Evolutionary conservation across 768 basidiomycete species (phyloP).

Genomic region (Mycena galericulata): DNA sequence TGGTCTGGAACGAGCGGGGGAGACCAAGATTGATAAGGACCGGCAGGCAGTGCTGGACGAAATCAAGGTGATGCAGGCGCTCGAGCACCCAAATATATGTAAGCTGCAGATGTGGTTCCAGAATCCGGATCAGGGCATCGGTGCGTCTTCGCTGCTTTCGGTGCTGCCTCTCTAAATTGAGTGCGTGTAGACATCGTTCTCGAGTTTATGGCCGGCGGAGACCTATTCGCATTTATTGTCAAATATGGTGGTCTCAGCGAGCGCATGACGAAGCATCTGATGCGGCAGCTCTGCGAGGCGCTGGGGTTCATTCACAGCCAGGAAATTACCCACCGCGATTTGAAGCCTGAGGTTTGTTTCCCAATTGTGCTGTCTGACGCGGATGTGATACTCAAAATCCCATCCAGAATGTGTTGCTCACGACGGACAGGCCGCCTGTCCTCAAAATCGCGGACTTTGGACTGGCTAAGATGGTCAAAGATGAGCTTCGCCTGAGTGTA

Average conservation of each 20-base stretch:
- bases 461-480: constrained; percentile 91
- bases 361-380: constrained; percentile 21
- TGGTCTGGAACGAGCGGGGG: constrained; percentile 21
- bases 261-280: constrained; percentile 71
- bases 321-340: constrained; percentile 91
- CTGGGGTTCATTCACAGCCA: constrained; percentile 79
- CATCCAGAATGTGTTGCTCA: constrained; percentile 94
- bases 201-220: constrained; percentile 23
- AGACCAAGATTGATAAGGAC: background rate
- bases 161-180: constrained; percentile 58
- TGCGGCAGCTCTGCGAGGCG: constrained; percentile 87
- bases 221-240: constrained; percentile 22
- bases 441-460: constrained; percentile 98
- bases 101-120: constrained; percentile 68
- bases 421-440: constrained; percentile 70
- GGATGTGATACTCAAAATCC: too few relatives aligned
- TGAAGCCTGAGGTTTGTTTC: constrained; percentile 82
- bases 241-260: background rate
- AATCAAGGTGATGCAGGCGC: constrained; percentile 65
- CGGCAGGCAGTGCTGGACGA: constrained; percentile 58
- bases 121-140: constrained; percentile 51
- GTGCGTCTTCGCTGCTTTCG: constrained; percentile 42
- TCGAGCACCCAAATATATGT: constrained; percentile 72
- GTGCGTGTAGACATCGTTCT: constrained; percentile 21
- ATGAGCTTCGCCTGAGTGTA: constrained; percentile 80